A percentile compares a stretch with the other conserved stretches of the same genome.
These are phyloP conservation scores for Aspergillus pseudoglaucus DNA, from an alignment of 2,329 filamentous ascomycete genomes.

Conservation along the genomic window DNA sequence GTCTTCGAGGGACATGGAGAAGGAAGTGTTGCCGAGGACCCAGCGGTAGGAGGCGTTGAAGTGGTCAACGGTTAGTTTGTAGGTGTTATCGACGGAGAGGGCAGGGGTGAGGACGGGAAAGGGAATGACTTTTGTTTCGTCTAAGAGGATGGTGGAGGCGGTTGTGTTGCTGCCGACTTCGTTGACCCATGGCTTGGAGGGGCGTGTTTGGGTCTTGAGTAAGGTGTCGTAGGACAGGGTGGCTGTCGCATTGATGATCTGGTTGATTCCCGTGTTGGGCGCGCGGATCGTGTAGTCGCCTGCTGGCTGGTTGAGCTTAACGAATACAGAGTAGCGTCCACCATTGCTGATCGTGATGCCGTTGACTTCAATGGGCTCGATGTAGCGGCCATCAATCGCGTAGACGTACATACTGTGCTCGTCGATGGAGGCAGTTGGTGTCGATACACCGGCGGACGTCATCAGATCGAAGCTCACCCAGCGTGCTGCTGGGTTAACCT, in stretches of 20 bases:
- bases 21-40: conserved; percentile 42
- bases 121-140: conserved; percentile 37
- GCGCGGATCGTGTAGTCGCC: conserved; percentile 51
- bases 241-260: conserved; percentile 49
- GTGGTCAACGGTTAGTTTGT: conserved; percentile 29
- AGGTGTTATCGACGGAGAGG: conserved; percentile 40
- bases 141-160: conserved; percentile 38
- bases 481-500: conserved; percentile 25
- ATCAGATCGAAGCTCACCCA: conserved; percentile 51
- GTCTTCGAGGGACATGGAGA: conserved; percentile 33
- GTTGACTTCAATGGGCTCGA: conserved; percentile 29
- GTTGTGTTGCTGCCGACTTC: conserved; percentile 42
- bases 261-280: conserved; percentile 43
- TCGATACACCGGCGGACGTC: conserved; percentile 43
- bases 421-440: conserved; percentile 42
- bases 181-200: conserved; percentile 42
- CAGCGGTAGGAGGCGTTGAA: conserved; percentile 45
- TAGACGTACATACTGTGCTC: conserved; percentile 36
- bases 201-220: conserved; percentile 9
- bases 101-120: conserved; percentile 43
- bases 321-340: conserved; percentile 30
- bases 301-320: conserved; percentile 37
- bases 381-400: conserved; percentile 34
- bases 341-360: conserved; percentile 24
- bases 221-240: conserved; percentile 37